A percentile compares a stretch with the other conserved stretches of the same genome.
Evolutionary conservation across 2,329 filamentous ascomycete species (phyloP).

Genomic region (Nemania abortiva): DNA sequence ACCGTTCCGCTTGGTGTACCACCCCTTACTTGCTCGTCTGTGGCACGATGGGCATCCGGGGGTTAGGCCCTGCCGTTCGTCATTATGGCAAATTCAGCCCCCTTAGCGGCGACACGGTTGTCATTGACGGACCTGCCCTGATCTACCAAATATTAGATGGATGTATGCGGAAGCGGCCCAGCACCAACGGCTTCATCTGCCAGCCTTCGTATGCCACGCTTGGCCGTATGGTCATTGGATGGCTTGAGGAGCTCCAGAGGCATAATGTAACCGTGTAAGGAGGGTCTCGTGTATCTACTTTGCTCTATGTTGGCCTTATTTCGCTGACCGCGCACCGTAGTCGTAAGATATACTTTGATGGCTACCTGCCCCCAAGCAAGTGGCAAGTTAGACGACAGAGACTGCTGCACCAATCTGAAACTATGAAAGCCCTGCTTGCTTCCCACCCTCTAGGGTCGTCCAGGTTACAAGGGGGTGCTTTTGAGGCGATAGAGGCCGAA

Average conservation of each 20-base stretch:
- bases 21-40: too few relatives aligned
- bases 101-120: conserved; percentile 59
- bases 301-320: conserved; percentile 11
- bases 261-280: conserved; percentile 73
- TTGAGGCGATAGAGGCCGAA: conserved; percentile 34
- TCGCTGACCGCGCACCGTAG: conserved; percentile 55
- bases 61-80: conserved; percentile 65
- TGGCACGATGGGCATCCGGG: conserved; percentile 68
- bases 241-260: conserved; percentile 70
- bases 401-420: conserved; percentile 67
- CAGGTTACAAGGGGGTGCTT: conserved; percentile 32
- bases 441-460: conserved; percentile 50
- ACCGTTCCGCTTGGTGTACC: neutral
- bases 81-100: conserved; percentile 61
- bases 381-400: conserved; percentile 70
- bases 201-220: conserved; percentile 74
- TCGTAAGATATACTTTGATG: conserved; percentile 86
- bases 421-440: conserved; percentile 64
- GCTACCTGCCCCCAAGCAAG: conserved; percentile 78
- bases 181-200: conserved; percentile 60
- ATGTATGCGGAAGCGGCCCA: conserved; percentile 58
- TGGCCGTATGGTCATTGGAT: conserved; percentile 68
- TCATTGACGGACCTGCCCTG: conserved; percentile 83
- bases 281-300: conserved; percentile 37
- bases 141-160: conserved; percentile 78